Evolutionary conservation across 257 asterid genomes (phyloP).

Genomic region (Solanum rostratum): DNA sequence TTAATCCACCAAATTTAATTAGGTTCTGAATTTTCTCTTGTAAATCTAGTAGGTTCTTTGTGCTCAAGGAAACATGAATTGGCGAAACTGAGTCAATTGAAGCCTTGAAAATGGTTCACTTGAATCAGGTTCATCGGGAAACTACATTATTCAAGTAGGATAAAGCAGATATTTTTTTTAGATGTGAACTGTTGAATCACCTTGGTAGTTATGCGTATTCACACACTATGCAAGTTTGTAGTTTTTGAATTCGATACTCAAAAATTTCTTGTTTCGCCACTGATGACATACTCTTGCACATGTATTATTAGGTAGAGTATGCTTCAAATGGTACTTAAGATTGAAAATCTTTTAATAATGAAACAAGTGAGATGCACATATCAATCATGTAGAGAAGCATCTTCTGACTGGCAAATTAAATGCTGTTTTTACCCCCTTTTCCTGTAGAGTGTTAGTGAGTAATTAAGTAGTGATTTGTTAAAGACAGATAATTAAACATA

Average conservation of each 20-base stretch:
- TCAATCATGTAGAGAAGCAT: neutral
- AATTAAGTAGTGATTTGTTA: neutral
- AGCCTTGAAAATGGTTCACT: neutral
- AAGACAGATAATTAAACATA: neutral
- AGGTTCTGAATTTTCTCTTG: neutral
- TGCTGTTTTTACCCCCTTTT: neutral
- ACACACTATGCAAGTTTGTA: neutral
- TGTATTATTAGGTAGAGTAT: neutral
- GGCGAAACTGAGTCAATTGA: neutral
- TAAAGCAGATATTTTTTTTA: neutral
- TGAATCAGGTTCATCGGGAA: neutral
- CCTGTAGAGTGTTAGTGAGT: neutral
- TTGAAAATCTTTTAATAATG: neutral
- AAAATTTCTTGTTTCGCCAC: neutral
- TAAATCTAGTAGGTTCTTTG: neutral
- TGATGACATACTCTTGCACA: neutral
- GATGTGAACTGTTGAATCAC: neutral
- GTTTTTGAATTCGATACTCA: neutral
- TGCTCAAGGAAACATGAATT: neutral
- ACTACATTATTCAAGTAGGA: neutral
- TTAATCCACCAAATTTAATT: neutral
- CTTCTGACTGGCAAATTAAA: neutral
- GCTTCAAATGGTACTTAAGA: neutral
- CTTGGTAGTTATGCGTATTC: neutral
- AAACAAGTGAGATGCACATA: slow-evolving; percentile 1